Conservation (phyloP, 257 asterid species). For the Forsythia viridissima region DNA sequence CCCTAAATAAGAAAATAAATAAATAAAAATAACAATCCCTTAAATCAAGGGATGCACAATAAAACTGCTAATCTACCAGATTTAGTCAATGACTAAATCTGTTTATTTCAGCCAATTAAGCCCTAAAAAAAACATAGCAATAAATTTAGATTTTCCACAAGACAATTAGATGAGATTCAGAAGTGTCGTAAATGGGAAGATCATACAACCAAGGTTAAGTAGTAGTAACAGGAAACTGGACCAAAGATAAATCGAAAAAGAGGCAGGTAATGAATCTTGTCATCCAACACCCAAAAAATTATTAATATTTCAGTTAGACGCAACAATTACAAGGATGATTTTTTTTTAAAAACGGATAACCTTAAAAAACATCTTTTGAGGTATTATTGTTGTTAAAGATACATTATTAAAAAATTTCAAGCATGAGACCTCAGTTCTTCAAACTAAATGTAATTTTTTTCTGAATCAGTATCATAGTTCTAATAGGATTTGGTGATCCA, state of each 20-base stretch:
- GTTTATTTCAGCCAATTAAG: too few relatives aligned
- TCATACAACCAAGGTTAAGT: neutral
- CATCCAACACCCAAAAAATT: neutral
- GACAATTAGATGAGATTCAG: neutral
- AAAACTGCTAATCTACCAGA: too few relatives aligned
- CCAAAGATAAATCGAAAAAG: neutral
- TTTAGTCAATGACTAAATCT: too few relatives aligned
- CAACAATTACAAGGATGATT: neutral
- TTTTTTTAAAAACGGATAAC: neutral
- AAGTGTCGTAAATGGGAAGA: neutral
- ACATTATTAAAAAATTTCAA: neutral
- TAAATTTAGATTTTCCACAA: neutral
- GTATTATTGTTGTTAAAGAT: neutral
- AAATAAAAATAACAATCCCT: too few relatives aligned
- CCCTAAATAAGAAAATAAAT: too few relatives aligned
- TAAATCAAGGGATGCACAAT: too few relatives aligned
- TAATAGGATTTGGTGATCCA: neutral
- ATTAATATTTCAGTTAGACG: neutral
- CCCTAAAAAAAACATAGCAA: too few relatives aligned
- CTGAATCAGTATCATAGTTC: neutral
- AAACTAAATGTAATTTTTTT: neutral
- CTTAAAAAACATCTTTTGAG: neutral
- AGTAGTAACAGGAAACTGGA: neutral
- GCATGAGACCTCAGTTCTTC: neutral
- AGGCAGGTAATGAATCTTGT: neutral